These are phyloP conservation scores for Sanguinoderma infundibulare DNA, from an alignment of 1,284 basidiomycete species.

Conservation along the genomic window DNA sequence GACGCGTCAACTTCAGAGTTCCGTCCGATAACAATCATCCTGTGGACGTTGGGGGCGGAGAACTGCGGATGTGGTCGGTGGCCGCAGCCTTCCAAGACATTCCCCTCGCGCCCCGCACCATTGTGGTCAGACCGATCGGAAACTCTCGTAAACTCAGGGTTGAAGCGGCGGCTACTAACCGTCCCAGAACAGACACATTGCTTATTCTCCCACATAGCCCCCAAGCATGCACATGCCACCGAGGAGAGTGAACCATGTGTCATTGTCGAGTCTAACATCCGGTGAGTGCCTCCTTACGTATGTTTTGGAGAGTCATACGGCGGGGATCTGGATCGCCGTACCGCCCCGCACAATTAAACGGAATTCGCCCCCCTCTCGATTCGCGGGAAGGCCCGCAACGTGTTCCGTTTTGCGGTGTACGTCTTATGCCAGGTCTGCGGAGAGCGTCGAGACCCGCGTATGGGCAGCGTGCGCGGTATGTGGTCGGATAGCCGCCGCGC, in stretches of 20 bases:
- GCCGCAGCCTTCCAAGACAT: background rate
- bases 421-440: background rate
- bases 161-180: background rate
- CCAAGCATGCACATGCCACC: background rate
- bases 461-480: background rate
- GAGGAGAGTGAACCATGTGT: background rate
- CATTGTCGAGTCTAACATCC: background rate
- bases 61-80: background rate
- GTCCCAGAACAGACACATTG: background rate
- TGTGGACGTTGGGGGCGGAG: background rate
- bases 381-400: background rate
- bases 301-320: background rate
- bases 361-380: background rate
- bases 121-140: background rate
- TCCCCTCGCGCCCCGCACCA: background rate
- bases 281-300: background rate
- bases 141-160: background rate
- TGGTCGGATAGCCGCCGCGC: background rate
- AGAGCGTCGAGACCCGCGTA: background rate
- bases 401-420: background rate
- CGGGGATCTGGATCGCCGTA: background rate
- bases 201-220: background rate
- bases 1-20: background rate
- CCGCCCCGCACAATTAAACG: background rate
- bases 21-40: background rate